phyloP scores from a whole-genome alignment of 1,139 yeast genomes.

The Schwanniomyces etchellsii region DNA sequence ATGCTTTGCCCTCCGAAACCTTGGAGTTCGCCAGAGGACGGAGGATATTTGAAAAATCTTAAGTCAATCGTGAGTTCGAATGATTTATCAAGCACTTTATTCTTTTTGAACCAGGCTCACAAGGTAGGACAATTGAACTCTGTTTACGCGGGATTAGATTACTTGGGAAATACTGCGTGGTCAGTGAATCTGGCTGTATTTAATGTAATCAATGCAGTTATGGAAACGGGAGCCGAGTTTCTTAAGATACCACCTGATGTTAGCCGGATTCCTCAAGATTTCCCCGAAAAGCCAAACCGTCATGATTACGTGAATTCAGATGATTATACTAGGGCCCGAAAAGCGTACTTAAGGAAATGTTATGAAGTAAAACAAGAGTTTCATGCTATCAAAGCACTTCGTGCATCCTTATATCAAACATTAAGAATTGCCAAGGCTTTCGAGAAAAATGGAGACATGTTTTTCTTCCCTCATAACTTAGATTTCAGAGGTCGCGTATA shows the following conservation, averaged over 20 bases:
- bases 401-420: conserved; percentile 19
- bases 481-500: conserved; percentile 43
- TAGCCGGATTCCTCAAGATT: background rate
- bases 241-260: conserved; percentile 23
- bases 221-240: conserved; percentile 20
- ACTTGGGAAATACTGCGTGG: conserved; percentile 31
- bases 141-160: conserved; percentile 24
- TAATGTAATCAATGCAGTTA: conserved; percentile 15
- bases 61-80: conserved; percentile 21
- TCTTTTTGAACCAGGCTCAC: conserved; percentile 22
- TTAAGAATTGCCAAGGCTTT: conserved; percentile 21
- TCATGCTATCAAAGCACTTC: conserved; percentile 13
- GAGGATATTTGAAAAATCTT: conserved; percentile 28
- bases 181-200: conserved; percentile 25
- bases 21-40: conserved; percentile 29
- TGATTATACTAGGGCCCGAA: conserved; percentile 5
- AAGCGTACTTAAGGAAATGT: conserved; percentile 4
- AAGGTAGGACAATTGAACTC: conserved; percentile 29
- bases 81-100: conserved; percentile 13
- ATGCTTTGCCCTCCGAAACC: conserved; percentile 35
- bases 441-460: conserved; percentile 27
- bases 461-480: conserved; percentile 35
- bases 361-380: conserved; percentile 7
- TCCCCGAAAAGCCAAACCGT: conserved; percentile 6
- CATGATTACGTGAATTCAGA: conserved; percentile 5